A percentile compares a stretch with the other conserved stretches of the same genome.
These are phyloP conservation scores for Termitomyces sp. DNA, from an alignment of 768 basidiomycete species.

Conservation along the genomic window DNA sequence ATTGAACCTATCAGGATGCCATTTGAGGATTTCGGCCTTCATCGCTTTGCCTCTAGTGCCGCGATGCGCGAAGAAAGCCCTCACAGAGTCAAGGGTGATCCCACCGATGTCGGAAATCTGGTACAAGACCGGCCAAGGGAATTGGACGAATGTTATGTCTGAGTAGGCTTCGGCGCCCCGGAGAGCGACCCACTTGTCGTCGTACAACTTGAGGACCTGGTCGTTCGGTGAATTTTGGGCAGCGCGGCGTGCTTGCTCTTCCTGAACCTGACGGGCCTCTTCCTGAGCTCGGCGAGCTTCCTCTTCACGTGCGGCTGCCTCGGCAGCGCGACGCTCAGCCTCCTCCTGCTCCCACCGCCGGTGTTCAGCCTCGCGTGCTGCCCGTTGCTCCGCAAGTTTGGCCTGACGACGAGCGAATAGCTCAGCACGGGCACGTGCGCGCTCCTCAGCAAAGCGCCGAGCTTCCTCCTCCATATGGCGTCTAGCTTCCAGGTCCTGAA, in stretches of 20 bases:
- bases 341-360: slow-evolving; percentile 3
- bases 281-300: slow-evolving; percentile 1
- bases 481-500: not conserved
- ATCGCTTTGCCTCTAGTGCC: slow-evolving; percentile 27
- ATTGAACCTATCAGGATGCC: slow-evolving; percentile 53
- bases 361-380: not conserved
- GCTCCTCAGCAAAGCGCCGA: not conserved
- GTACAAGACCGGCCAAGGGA: slow-evolving; percentile 10
- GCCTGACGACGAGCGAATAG: not conserved
- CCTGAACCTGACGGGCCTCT: not conserved
- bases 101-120: slow-evolving; percentile 15
- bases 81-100: slow-evolving; percentile 29
- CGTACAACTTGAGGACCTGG: slow-evolving; percentile 9
- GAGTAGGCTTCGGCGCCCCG: not conserved
- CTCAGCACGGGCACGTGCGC: not conserved
- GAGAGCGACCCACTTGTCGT: slow-evolving; percentile 10
- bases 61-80: slow-evolving; percentile 34
- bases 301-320: not conserved
- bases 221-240: not conserved
- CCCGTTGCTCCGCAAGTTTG: not conserved
- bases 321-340: not conserved
- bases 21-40: slow-evolving; percentile 41
- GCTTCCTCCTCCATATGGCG: not conserved
- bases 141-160: slow-evolving; percentile 1
- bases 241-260: slow-evolving; percentile 1